Evolutionary conservation across 164 flowering plant genomes (phyloP).

Genomic region (Saururus chinensis): DNA sequence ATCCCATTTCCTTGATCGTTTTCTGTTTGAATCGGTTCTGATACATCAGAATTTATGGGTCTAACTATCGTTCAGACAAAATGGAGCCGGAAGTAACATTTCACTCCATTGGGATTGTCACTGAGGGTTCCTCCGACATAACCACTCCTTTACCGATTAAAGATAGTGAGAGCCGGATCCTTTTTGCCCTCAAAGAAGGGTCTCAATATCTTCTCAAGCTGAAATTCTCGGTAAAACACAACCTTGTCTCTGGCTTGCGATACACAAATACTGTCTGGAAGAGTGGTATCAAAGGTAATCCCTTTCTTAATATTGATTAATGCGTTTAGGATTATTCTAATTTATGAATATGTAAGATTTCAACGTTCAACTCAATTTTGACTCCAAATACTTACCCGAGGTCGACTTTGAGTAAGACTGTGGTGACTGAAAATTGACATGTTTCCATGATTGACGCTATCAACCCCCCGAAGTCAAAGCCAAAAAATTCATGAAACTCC

Average conservation of each 20-base stretch:
- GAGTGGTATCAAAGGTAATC: conserved; percentile 48
- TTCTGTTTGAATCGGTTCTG: neutral
- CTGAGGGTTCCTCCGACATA: conserved; percentile 39
- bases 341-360: too few relatives aligned
- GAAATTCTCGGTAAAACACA: conserved; percentile 51
- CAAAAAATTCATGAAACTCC: too few relatives aligned
- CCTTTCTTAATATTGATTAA: neutral
- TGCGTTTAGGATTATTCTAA: neutral
- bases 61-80: conserved; percentile 25
- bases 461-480: too few relatives aligned
- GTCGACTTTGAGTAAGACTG: too few relatives aligned
- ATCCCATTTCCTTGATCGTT: neutral
- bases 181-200: conserved; percentile 60
- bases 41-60: neutral
- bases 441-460: too few relatives aligned
- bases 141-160: conserved; percentile 36
- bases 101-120: conserved; percentile 55
- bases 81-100: conserved; percentile 69
- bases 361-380: neutral
- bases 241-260: conserved; percentile 62
- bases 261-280: conserved; percentile 80
- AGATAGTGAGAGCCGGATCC: conserved; percentile 20
- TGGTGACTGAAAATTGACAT: too few relatives aligned
- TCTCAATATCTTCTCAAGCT: conserved; percentile 52
- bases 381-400: neutral